Conservation (phyloP, 306 rosid genomes). For the Prunus salicina region DNA sequence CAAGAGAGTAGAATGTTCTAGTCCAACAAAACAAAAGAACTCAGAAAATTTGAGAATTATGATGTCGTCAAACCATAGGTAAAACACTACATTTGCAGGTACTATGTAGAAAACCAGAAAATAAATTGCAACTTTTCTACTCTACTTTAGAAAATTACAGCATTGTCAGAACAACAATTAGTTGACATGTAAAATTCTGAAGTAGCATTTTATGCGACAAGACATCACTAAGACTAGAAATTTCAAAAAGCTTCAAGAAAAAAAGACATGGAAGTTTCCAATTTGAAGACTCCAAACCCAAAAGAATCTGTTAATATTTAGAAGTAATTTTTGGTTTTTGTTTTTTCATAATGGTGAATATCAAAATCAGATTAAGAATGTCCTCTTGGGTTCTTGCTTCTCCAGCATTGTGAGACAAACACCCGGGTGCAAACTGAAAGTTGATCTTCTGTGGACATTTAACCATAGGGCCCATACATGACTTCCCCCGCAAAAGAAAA, state of each 20-base stretch:
- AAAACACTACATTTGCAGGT: background rate
- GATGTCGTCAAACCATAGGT: too few relatives aligned
- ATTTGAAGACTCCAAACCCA: too few relatives aligned
- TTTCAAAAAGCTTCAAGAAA: background rate
- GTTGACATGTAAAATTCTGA: background rate
- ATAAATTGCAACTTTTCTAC: background rate
- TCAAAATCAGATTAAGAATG: background rate
- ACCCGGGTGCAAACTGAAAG: background rate
- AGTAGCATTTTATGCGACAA: background rate
- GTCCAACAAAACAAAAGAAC: conserved; percentile 21
- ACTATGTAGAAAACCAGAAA: background rate
- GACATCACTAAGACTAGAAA: background rate
- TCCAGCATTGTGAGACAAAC: background rate
- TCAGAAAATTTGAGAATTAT: background rate
- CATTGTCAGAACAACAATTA: too few relatives aligned
- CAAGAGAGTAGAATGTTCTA: conserved; percentile 58
- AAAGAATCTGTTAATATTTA: too few relatives aligned
- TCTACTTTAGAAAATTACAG: background rate
- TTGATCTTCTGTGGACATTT: too few relatives aligned
- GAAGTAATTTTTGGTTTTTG: too few relatives aligned
- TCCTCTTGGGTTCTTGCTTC: background rate
- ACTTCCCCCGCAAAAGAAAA: too few relatives aligned
- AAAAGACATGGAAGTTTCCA: too few relatives aligned
- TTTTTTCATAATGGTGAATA: background rate
- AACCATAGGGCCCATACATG: too few relatives aligned